phyloP scores from a whole-genome alignment of 176 grass and related monocot genomes.

The Alloteropsis semialata region DNA sequence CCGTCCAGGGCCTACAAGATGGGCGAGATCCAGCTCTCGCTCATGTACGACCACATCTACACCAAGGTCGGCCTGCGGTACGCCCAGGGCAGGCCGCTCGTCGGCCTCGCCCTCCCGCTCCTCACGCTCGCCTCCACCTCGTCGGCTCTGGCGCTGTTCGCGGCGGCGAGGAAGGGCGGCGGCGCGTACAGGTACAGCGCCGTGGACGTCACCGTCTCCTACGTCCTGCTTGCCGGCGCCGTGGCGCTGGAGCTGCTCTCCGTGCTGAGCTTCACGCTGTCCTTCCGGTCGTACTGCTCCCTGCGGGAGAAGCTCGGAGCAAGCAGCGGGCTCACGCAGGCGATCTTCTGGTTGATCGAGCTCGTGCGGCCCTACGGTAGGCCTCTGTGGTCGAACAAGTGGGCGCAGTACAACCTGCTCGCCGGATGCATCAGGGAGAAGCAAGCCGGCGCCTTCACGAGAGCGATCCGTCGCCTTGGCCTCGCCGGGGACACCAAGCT shows the following conservation, averaged over 20 bases:
- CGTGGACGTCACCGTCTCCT: constrained; percentile 36
- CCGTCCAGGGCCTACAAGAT: constrained; percentile 5
- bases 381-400: constrained; percentile 45
- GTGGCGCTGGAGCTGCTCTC: constrained; percentile 33
- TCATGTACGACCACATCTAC: constrained; percentile 43
- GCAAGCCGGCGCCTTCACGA: background rate
- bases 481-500: background rate
- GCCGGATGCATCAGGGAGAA: constrained; percentile 11
- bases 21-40: constrained; percentile 48
- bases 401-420: constrained; percentile 31
- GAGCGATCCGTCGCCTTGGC: background rate
- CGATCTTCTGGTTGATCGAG: background rate
- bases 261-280: constrained; percentile 15
- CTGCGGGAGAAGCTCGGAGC: background rate
- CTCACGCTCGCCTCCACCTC: background rate
- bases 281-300: constrained; percentile 26
- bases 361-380: background rate
- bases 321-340: background rate
- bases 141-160: background rate
- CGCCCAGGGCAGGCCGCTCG: background rate
- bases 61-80: constrained; percentile 31
- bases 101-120: background rate
- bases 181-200: background rate
- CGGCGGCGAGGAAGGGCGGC: background rate
- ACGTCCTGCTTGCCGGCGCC: constrained; percentile 33